These are phyloP conservation scores for Mucor indicus DNA, from an alignment of 371 early-diverging fungal species.

Conservation along the genomic window DNA sequence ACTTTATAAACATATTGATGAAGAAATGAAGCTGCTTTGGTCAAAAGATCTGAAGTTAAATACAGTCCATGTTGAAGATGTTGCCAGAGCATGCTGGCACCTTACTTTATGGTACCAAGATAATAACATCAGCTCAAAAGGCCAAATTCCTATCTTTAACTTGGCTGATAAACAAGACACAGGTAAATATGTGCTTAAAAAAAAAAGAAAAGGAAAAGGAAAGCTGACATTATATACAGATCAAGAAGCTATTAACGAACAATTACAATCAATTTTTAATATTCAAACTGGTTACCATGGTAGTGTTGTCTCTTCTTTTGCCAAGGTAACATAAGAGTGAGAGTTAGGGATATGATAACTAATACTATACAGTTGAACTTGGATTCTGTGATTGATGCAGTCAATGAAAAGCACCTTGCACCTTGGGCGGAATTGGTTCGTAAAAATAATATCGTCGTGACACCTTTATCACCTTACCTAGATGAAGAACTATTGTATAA, in stretches of 20 bases:
- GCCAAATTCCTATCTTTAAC: slow-evolving; percentile 57
- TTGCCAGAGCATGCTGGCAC: slow-evolving; percentile 75
- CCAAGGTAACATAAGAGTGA: slow-evolving; percentile 71
- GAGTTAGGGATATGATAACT: too few species aligned
- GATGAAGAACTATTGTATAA: slow-evolving; percentile 87
- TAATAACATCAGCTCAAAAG: slow-evolving; percentile 19
- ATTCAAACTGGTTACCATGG: slow-evolving; percentile 86
- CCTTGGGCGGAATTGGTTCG: slow-evolving; percentile 72
- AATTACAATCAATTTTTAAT: slow-evolving; percentile 68
- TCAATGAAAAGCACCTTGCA: slow-evolving; percentile 87
- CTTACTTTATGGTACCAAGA: slow-evolving; percentile 59
- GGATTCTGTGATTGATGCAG: slow-evolving; percentile 85
- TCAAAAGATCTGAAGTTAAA: slow-evolving; percentile 84
- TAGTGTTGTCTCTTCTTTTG: slow-evolving; percentile 74
- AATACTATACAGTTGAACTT: too few species aligned
- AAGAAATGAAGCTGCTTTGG: slow-evolving; percentile 92
- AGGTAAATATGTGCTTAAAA: too few species aligned
- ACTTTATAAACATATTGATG: slow-evolving; percentile 77
- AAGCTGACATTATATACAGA: too few species aligned
- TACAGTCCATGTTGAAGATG: slow-evolving; percentile 91
- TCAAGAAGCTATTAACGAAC: slow-evolving; percentile 75
- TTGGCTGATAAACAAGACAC: slow-evolving; percentile 80
- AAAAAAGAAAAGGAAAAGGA: too few species aligned
- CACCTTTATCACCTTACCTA: slow-evolving; percentile 92
- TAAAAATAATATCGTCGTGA: slow-evolving; percentile 59